Base-by-base conservation (phyloP, 371 early-diverging fungal species). In the Basidiobolus meristosporus region DNA sequence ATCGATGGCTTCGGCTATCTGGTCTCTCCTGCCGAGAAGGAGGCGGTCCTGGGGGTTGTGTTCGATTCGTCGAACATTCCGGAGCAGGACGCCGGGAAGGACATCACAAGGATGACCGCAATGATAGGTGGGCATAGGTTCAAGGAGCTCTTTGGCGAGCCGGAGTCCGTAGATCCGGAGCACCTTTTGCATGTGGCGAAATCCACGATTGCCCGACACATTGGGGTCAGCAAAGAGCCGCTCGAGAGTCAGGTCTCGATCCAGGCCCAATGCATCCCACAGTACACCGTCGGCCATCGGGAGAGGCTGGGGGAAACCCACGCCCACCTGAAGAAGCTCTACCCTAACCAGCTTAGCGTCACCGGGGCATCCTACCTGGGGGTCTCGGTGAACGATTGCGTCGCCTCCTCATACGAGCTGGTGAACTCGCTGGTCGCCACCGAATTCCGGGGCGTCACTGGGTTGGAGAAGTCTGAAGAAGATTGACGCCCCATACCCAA, bases 61-160 rank as follows among this genome's bases (percentile, higher is more conserved):
- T 90, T 89, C 59, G 96, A 95, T 50, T 88, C 90, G 10, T 75
- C 73, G 39, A 65, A 80, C 2, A 50, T 84, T 46, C 75, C 76
- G 0, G 62, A 55, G 4, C 83, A 82, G 43, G 77, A 78, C 23
- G n/a, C 40, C n/a, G 44, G 7, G 30, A 50, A 36, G 7, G 33
- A 45, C 7, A 51, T 57, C 1, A 57, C 73, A 15, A 73, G 83
- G 22, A 40, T 88, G 9, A 92, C 91, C 0, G 87, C 76, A 20
- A 91, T 95, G 93, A 63, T 92, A 34, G 93, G 93, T 40, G 95
- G 92, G 0, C 68, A 78, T 39, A 59, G 63, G 40, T 90, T 85
- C 63, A 39, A 58, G 3, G 54, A 66, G 19, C 51, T 11, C 17
- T 23, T 31, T 35, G 14, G 14, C 17, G 9, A 32, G 30, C 12